phyloP scores from a whole-genome alignment of 176 grass and related monocot species.

The Zoysia pacifica region DNA sequence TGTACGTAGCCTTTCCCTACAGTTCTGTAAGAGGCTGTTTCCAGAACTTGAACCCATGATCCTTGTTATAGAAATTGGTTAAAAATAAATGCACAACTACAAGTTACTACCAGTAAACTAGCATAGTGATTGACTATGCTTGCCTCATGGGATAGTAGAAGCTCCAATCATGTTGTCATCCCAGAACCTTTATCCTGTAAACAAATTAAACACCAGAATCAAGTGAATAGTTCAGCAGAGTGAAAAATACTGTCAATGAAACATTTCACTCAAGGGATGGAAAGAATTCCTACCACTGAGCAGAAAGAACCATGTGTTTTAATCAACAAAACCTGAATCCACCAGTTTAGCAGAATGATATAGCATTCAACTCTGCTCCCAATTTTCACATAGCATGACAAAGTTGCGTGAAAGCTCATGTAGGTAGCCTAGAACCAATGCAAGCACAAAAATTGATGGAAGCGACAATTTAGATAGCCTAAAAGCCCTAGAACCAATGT shows the following conservation, averaged over 20 bases:
- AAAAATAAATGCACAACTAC: constrained; percentile 1
- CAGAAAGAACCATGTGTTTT: not conserved
- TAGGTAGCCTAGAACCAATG: no score
- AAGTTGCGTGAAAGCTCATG: not conserved
- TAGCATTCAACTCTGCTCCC: not conserved
- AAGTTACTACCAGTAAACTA: constrained; percentile 18
- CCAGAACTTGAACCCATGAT: no score
- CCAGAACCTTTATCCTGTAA: constrained; percentile 42
- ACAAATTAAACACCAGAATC: constrained; percentile 37
- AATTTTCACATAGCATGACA: not conserved
- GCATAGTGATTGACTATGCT: not conserved
- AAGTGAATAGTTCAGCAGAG: not conserved
- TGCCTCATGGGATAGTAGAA: not conserved
- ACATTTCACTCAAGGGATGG: not conserved
- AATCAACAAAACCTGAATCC: not conserved
- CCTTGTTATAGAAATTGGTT: not conserved
- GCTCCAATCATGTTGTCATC: not conserved
- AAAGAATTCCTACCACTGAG: not conserved
- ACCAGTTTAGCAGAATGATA: constrained; percentile 4
- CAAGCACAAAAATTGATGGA: constrained; percentile 21
- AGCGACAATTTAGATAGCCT: constrained; percentile 27
- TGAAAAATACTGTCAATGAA: not conserved
- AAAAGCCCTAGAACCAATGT: constrained; percentile 19
- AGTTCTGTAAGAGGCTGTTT: no score
- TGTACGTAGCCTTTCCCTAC: no score